These are phyloP conservation scores for Didymella keratinophila DNA, from an alignment of 2,329 filamentous ascomycete genomes.

Conservation along the genomic window DNA sequence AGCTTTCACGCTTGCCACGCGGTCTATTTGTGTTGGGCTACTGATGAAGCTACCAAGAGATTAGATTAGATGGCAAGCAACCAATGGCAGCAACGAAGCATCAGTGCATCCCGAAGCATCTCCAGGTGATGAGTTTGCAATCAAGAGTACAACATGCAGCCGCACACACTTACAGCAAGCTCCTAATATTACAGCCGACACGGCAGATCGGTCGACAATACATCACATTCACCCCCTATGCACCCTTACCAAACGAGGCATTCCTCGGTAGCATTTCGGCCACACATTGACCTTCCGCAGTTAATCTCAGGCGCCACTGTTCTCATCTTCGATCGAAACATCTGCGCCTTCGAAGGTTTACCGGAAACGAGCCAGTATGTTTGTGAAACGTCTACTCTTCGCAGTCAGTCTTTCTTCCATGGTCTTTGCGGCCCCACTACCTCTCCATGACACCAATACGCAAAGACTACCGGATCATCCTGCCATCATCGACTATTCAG, in stretches of 20 bases:
- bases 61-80: constrained; percentile 1
- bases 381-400: neutral
- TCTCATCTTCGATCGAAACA: neutral
- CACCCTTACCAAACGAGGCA: constrained; percentile 6
- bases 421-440: neutral
- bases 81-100: neutral
- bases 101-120: neutral
- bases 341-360: neutral
- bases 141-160: neutral
- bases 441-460: constrained; percentile 19
- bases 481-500: neutral
- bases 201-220: neutral
- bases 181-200: neutral
- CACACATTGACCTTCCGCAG: neutral
- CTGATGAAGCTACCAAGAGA: neutral
- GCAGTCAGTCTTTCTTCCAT: neutral
- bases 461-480: constrained; percentile 19
- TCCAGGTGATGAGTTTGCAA: neutral
- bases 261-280: constrained; percentile 15
- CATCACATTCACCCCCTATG: neutral
- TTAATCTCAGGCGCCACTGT: neutral
- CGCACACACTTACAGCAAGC: neutral
- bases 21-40: neutral
- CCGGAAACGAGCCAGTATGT: neutral
- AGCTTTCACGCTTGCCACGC: neutral